Evolutionary conservation across 805 yeast species (phyloP), one percentile per base, ranked within the genome.

Genomic region (Kodamaea leandrae): DNA sequence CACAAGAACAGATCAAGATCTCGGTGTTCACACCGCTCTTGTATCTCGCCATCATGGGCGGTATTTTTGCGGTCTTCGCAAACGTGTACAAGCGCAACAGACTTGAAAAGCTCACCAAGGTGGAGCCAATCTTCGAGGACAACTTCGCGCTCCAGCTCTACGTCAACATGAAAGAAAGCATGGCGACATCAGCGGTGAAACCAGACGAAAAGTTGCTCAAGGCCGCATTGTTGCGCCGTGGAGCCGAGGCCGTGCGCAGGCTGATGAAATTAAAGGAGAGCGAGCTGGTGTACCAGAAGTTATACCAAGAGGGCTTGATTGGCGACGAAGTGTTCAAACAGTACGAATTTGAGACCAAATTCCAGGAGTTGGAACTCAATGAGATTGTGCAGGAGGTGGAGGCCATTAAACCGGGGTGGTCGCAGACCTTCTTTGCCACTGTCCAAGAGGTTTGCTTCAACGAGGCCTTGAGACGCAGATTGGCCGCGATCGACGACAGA

Each of bases 371-470:
- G 19, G 98, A 93, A 62, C 66, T 93, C 49, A 77, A 80, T 60
- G 90, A 83, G 44, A 71, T 88, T 35, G 82, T 86, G 4, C 65
- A 60, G 41, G 96, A 87, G 62, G 88, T 93, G 32, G 88, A 86
- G 58, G 50, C 65, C 13, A 67, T 77, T 49, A 84, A 86, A 55
- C 77, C 80, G 33, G 91, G 88, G 24, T 90, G 96, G 96, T 79
- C 83, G 6, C 83, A 77, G 48, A 65, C 74, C 33, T 78, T 88
- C 54, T 83, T 88, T 55, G 85, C 85, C 7, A 76, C 82, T 10
- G 83, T 90, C 32, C 91, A 85, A 59, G 97, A 93, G 58, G 83
- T 91, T 38, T 87, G 96, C 48, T 86, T 89, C 63, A 93, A 91
- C 59, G 91, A 86, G 64, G 96, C 96, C 1, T 70, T 91, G 39